A percentile compares a stretch with the other conserved stretches of the same genome.
Evolutionary conservation across 768 basidiomycete genomes (phyloP).

Genomic region (Galerina sulciceps): DNA sequence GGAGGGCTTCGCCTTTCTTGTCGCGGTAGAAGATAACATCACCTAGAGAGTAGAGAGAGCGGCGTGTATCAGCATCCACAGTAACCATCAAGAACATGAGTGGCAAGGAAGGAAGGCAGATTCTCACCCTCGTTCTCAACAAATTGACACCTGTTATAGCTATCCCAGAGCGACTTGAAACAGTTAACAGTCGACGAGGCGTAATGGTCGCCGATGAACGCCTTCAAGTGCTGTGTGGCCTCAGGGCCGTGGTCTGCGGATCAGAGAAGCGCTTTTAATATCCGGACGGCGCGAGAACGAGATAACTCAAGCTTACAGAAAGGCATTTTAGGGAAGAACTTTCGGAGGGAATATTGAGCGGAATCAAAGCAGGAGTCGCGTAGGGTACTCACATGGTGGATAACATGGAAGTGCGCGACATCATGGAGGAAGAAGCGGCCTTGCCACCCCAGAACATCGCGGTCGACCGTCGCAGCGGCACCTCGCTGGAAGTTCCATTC

Average conservation of each 20-base stretch:
- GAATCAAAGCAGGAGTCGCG: background rate
- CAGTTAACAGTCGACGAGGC: conserved; percentile 41
- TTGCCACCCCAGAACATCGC: conserved; percentile 63
- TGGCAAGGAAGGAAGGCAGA: background rate
- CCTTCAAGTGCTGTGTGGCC: conserved; percentile 52
- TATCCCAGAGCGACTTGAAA: conserved; percentile 55
- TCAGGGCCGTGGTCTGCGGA: conserved; percentile 51
- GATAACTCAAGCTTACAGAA: conserved; percentile 45
- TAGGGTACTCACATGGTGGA: conserved; percentile 53
- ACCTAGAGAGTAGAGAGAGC: conserved; percentile 25
- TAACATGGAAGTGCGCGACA: conserved; percentile 66
- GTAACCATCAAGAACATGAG: background rate
- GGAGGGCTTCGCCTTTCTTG: conserved; percentile 40
- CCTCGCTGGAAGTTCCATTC: conserved; percentile 68
- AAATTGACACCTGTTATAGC: conserved; percentile 60
- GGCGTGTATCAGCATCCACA: background rate
- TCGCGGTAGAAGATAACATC: conserved; percentile 51
- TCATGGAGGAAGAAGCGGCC: conserved; percentile 72
- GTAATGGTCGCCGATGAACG: conserved; percentile 56
- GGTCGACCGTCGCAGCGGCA: conserved; percentile 63
- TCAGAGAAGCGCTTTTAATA: background rate
- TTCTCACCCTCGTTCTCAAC: conserved; percentile 56
- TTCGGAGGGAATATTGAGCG: conserved; percentile 15
- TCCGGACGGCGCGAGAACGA: background rate
- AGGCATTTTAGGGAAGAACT: conserved; percentile 67